Evolutionary conservation across 257 asterid species (phyloP), one percentile per base, ranked within the genome.

Genomic region (Galeopsis tetrahit): DNA sequence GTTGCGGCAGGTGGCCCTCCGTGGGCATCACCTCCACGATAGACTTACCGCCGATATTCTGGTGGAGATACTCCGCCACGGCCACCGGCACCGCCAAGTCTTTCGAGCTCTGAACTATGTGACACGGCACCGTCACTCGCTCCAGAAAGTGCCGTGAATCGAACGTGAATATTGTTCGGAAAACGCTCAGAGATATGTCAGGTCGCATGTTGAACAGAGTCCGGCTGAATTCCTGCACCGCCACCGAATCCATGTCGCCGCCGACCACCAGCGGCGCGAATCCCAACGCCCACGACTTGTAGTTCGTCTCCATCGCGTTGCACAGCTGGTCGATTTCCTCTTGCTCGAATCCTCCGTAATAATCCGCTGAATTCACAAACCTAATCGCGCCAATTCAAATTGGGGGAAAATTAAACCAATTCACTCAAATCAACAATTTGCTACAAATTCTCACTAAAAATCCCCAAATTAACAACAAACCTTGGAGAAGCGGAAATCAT

Each of bases 1-100:
- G 75, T 46, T 91, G 97, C 0, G 97, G 96, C 69, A 86, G 77
- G 79, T 89, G 97, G 2, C 97, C 96, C 55, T 91, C 95, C 1
- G 94, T 87, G 2, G 85, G 36, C 13, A 86, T 63, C 17, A 91
- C 85, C 82, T 89, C 93, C 6, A 91, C 95, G 6, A 91, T 78
- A 7, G 96, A 87, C 77, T 73, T 75, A 0, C 96, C 86, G 0
- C 85, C 90, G 17, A 91, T 63, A 21, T 85, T 85, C 80, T 73
- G 87, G 83, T 89, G 95, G 79, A 91, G 85, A 69, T 85, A 91
- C 82, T 91, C 96, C 0, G 91, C 82, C 57, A 91, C 94, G 4
- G 82, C 81, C 49, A 86, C 91, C 1, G 96, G 92, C 14, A 89
- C 92, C 5, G 96, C 92, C 73, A 85, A 38, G 62, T 91, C 97